Conservation (phyloP, 345 rosid genomes). For the Salix purpurea region DNA sequence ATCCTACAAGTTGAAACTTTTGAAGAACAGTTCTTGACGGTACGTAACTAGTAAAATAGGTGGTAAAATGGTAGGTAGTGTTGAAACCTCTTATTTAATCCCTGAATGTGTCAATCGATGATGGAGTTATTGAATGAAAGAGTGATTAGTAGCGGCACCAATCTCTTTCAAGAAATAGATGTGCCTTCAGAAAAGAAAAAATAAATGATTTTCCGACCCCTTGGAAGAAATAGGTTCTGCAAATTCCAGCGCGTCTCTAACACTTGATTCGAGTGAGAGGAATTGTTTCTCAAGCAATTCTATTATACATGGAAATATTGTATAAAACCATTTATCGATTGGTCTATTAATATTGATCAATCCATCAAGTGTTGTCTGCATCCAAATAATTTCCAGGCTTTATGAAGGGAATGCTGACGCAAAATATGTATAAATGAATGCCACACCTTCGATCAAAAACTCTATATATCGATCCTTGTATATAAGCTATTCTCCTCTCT, state of each 20-base stretch:
- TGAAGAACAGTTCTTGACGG: neutral
- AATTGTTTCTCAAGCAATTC: too few species aligned
- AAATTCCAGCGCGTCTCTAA: neutral
- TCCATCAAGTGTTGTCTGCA: too few species aligned
- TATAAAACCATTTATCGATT: too few species aligned
- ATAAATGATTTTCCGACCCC: neutral
- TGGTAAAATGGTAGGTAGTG: too few species aligned
- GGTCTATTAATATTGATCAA: too few species aligned
- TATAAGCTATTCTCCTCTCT: too few species aligned
- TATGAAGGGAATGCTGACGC: too few species aligned
- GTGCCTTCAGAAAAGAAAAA: neutral
- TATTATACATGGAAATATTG: too few species aligned
- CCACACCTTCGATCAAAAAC: too few species aligned
- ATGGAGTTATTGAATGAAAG: slow-evolving; percentile 7
- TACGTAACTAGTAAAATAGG: neutral
- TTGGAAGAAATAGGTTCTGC: neutral
- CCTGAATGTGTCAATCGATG: slow-evolving; percentile 6
- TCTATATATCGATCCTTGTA: too few species aligned
- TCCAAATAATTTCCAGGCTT: too few species aligned
- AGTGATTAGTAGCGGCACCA: neutral
- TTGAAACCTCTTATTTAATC: neutral
- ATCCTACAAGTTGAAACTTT: neutral
- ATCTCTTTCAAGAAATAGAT: neutral
- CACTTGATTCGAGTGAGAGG: neutral
- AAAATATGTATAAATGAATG: too few species aligned